phyloP scores from a whole-genome alignment of 345 rosid species.

The Triadica sebifera region DNA sequence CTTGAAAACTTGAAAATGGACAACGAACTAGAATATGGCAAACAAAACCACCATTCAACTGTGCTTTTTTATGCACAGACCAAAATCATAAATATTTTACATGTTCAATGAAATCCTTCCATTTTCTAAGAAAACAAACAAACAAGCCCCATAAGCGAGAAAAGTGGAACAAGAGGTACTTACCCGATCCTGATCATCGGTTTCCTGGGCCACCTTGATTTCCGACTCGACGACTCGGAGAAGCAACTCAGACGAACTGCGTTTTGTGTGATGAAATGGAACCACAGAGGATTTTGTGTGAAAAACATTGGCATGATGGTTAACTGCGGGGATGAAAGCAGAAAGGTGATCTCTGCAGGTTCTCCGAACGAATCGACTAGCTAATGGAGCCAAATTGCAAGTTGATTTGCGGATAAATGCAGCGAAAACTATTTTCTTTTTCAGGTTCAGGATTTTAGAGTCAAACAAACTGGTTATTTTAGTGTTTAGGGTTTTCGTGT shows the following conservation, averaged over 20 bases:
- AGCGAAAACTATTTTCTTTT: slow-evolving; percentile 38
- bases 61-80: not conserved
- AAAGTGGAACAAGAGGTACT: not conserved
- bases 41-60: not conserved
- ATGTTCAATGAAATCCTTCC: not conserved
- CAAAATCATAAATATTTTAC: not conserved
- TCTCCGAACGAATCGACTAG: slow-evolving; percentile 37
- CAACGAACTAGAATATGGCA: not conserved
- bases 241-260: slow-evolving; percentile 50
- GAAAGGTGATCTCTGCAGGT: slow-evolving; percentile 28
- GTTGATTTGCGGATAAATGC: slow-evolving; percentile 50
- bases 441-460: not conserved
- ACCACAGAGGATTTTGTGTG: slow-evolving; percentile 14
- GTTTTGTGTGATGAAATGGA: slow-evolving; percentile 16
- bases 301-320: slow-evolving; percentile 20
- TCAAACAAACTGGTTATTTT: not conserved
- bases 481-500: slow-evolving; percentile 6
- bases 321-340: slow-evolving; percentile 27
- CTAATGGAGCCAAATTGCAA: slow-evolving; percentile 38
- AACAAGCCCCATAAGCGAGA: not conserved
- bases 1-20: not conserved
- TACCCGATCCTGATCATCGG: slow-evolving; percentile 57
- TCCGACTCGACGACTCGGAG: slow-evolving; percentile 62
- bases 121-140: not conserved
- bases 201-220: slow-evolving; percentile 58